Evolutionary conservation across 129 eudicot species (phyloP), one percentile per base, ranked within the genome.

Genomic region (Tanacetum coccineum): DNA sequence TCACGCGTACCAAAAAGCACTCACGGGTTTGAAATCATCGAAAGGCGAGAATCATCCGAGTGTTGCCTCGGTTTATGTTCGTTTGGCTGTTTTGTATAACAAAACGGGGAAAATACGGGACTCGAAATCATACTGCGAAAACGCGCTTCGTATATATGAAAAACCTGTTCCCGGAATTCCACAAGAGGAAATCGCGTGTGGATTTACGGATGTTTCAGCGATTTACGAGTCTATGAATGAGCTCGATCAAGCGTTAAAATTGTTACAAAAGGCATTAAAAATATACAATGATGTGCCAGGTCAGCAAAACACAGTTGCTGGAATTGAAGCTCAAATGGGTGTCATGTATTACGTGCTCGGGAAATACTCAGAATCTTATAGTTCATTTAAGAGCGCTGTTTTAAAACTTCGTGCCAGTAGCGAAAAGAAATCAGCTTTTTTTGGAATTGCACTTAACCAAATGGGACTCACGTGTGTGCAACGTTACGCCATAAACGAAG

Each of bases 381-480:
- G 49, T 50, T 83, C 80, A 0, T 89, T 89, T 22, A 78, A 80
- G 61, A 81, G 70, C 68, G 95, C 86, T 21, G 73, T 70, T 14
- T 54, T 59, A 6, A 89, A 89, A 81, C 88, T 89, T 21, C 90
- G 96, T 21, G 95, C 88, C 6, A 79, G 88, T 71, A 86, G 96
- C 28, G 96, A 89, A 76, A 89, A 83, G 76, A 89, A 83, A 62
- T 86, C 92, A 3, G 85, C 89, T n/a, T 89, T 89, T 78, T 89
- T 89, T 62, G 96, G 96, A 13, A 80, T 89, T 3, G 96, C 96
- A 3, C 82, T 89, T 9, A 89, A 89, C 80, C 96, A 89, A 71
- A 89, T 89, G 95, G 96, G 96, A 64, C 85, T 89, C 62, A 78
- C 95, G 28, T 89, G 96, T 67, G 88, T 89, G 57, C 96, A 86